Base-by-base conservation (phyloP, 805 yeast species). In the Candida golubevii region DNA sequence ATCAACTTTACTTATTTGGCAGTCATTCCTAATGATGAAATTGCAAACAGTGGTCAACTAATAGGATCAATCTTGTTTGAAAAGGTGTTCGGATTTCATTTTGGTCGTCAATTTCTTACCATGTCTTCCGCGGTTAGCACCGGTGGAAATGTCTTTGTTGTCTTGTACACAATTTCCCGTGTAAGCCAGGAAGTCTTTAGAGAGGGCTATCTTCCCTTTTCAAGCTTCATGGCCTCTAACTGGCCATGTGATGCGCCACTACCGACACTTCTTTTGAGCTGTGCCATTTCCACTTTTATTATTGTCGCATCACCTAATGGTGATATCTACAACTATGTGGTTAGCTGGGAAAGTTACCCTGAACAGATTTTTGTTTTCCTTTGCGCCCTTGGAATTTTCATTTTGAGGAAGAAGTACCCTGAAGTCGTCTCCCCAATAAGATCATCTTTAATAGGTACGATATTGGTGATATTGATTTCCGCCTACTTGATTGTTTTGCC, bases 121-220 rank as follows among this genome's bases (percentile, higher is more conserved):
- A 56, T 78, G 31, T 69, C 83, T 0, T 75, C 81, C 26, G 84
- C 85, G 0, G 45, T 80, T n/a, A 77, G 82, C 33, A 72, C 85
- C 5, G 79, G 77, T 1, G 83, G 86, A 0, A 82, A 82, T 53
- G 76, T 81, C 3, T 73, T 80, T 58, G 85, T 81, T 9, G 83
- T 79, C 1, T 51, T 79, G 13, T 82, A 80, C 56, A 72, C 80
- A 5, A 66, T 78, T 9, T 78, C 85, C 0, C 67, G 88, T 56
- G 75, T 78, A 66, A 78, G 78, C 49, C 88, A 82, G 56, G 86
- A 81, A 58, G 76, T 77, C 5, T 80, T 82, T 51, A 66, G 83
- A 45, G 85, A 80, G 52, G 86, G 86, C 0, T 77, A 69, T 45
- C 55, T 80, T 11, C 88, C 88, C 8, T 77, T 66, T 44, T 72